Evolutionary conservation across 192 early-diverging fungal genomes (phyloP), one percentile per base, ranked within the genome.

Genomic region (Entomortierella parvispora): DNA sequence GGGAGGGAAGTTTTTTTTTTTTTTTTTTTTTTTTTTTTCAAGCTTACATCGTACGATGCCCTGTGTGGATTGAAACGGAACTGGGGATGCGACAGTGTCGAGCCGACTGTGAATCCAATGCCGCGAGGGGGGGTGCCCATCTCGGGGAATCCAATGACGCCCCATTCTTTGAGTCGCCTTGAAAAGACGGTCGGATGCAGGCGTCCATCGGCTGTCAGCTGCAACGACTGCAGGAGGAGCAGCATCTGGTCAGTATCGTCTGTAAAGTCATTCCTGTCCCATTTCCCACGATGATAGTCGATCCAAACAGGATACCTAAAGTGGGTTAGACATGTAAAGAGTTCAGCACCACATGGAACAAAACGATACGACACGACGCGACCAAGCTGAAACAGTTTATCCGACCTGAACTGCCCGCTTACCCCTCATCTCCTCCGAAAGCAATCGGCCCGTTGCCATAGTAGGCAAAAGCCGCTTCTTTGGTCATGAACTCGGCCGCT

Each of bases 401-500:
- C n/a, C n/a, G n/a, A n/a, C n/a, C n/a, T n/a, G 26, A 23, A 15
- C 8, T 14, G 47, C n/a, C 6, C 14, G 20, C 45, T 45, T 47
- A 71, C 50, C 76, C 82, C 53, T 82, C 75, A 10, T 84, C 84
- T 11, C 56, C 59, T 26, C 87, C 87, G 76, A 90, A 91, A 34
- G 59, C 56, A 65, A 91, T 88, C n/a, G 87, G 87, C 0, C 86
- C 87, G 26, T 75, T 68, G 23, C 84, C 85, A 74, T 92, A 91
- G 9, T 77, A 46, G 48, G 58, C 28, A 18, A 23, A 60, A 4
- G 86, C 83, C 34, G 80, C 43, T 37, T 44, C 28, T 57, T 82
- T 83, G 40, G 82, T 65, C 70, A 90, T 71, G 58, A 88, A 88
- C 58, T 91, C 90, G n/a, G 89, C 86, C 0, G 90, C 81, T 18